These are phyloP conservation scores for Oenanthe sinensis DNA, from an alignment of 129 eudicot genomes.

Conservation along the genomic window DNA sequence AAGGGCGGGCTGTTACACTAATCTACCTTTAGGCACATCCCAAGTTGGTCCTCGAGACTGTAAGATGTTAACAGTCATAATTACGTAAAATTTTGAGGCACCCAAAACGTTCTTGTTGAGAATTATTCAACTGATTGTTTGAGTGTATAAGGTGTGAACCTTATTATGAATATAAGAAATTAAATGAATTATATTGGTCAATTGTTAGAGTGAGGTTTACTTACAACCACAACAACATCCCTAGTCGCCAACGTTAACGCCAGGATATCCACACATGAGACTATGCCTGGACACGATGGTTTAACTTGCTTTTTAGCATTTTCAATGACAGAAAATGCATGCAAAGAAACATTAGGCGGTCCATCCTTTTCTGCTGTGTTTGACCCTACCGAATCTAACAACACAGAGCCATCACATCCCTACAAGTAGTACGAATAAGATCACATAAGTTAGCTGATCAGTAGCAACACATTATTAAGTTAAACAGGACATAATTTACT, in stretches of 20 bases:
- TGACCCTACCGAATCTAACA: conserved; percentile 43
- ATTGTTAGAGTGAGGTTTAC: conserved; percentile 22
- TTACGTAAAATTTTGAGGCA: neutral
- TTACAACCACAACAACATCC: conserved; percentile 59
- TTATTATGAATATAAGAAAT: no score
- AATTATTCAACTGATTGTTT: neutral
- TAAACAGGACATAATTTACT: conserved; percentile 22
- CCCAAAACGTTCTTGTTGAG: neutral
- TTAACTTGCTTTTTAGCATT: conserved; percentile 57
- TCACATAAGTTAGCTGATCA: neutral
- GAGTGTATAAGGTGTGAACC: neutral
- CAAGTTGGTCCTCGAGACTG: conserved; percentile 84
- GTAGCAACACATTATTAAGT: neutral
- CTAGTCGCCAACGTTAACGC: conserved; percentile 85
- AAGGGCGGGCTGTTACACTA: no score
- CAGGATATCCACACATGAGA: conserved; percentile 79
- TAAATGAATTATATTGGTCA: no score
- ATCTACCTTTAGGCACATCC: conserved; percentile 80
- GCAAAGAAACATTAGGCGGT: conserved; percentile 63
- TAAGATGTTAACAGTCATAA: neutral
- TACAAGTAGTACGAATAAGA: conserved; percentile 8
- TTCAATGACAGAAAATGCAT: conserved; percentile 64
- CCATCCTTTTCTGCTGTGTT: conserved; percentile 70
- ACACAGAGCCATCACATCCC: conserved; percentile 85
- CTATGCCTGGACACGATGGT: conserved; percentile 60